These are phyloP conservation scores for Phytophthora foliorum DNA, from an alignment of 352 stramenopile genomes.

Conservation along the genomic window DNA sequence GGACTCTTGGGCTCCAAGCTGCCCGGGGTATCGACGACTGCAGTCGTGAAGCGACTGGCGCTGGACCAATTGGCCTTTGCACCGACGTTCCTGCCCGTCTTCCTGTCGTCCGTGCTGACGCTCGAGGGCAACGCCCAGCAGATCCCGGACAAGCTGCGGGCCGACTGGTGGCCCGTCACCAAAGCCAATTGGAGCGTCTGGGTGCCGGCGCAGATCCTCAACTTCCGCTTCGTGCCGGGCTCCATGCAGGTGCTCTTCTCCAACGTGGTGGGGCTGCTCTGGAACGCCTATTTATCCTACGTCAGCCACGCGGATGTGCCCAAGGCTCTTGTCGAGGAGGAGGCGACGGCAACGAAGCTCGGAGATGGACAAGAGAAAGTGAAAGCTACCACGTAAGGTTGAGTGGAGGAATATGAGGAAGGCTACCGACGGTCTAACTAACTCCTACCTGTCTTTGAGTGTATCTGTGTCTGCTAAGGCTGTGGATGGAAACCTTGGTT, in stretches of 20 bases:
- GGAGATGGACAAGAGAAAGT: slow-evolving; percentile 5
- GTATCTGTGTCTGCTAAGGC: not conserved
- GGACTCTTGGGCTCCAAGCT: slow-evolving; percentile 54
- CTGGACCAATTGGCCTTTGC: slow-evolving; percentile 87
- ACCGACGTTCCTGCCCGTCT: slow-evolving; percentile 75
- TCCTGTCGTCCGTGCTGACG: slow-evolving; percentile 75
- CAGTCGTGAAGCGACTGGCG: slow-evolving; percentile 72
- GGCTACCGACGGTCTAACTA: slow-evolving; percentile 21
- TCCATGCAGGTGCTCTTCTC: slow-evolving; percentile 87
- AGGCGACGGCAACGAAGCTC: not conserved
- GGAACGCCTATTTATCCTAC: slow-evolving; percentile 88
- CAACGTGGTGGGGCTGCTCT: slow-evolving; percentile 84
- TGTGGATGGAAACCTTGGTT: not conserved
- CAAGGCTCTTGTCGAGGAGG: slow-evolving; percentile 22
- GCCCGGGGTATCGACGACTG: slow-evolving; percentile 42
- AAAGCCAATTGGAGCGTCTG: slow-evolving; percentile 87
- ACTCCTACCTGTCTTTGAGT: slow-evolving; percentile 14
- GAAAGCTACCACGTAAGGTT: not conserved
- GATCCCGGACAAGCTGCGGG: slow-evolving; percentile 70
- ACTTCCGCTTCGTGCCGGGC: slow-evolving; percentile 83
- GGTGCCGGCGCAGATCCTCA: slow-evolving; percentile 84
- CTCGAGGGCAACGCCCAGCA: slow-evolving; percentile 62
- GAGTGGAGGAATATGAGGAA: slow-evolving; percentile 22
- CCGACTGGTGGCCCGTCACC: slow-evolving; percentile 82
- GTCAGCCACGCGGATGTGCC: slow-evolving; percentile 62